phyloP scores from a whole-genome alignment of 2,329 filamentous ascomycete genomes.

The Lasiodiplodia gonubiensis region DNA sequence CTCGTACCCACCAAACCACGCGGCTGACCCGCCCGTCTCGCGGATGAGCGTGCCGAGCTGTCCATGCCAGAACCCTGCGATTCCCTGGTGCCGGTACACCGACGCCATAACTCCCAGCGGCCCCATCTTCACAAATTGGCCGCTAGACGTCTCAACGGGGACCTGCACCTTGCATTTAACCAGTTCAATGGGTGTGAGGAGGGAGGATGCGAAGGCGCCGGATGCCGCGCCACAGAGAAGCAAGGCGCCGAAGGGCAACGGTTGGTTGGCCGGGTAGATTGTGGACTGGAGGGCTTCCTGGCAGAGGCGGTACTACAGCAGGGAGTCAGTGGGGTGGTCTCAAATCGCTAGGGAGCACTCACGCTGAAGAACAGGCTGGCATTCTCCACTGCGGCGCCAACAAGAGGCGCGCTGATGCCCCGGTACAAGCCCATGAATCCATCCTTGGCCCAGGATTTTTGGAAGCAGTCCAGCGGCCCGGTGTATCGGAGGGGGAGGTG shows the following conservation, averaged over 20 bases:
- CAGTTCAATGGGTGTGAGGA: conserved; percentile 93
- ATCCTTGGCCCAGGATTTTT: conserved; percentile 79
- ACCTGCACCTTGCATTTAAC: conserved; percentile 99
- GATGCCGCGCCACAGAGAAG: conserved; percentile 83
- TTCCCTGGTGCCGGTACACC: conserved; percentile 80
- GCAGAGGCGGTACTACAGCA: conserved; percentile 51
- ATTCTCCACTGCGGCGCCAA: conserved; percentile 90
- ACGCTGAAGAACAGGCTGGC: conserved; percentile 89
- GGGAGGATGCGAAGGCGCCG: conserved; percentile 85
- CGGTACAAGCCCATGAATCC: conserved; percentile 85
- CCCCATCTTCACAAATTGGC: conserved; percentile 54
- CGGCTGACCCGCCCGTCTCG: conserved; percentile 89
- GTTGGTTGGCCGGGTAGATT: conserved; percentile 60
- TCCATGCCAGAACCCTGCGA: conserved; percentile 91
- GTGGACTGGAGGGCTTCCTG: conserved; percentile 68
- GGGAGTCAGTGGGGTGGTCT: conserved; percentile 33
- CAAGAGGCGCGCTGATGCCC: conserved; percentile 87
- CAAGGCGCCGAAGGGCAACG: conserved; percentile 76
- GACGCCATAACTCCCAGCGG: conserved; percentile 75
- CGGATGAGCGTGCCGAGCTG: conserved; percentile 92
- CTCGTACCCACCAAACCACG: conserved; percentile 79
- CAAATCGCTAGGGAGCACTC: conserved; percentile 31
- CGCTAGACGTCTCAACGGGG: conserved; percentile 53
- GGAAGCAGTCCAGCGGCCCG: conserved; percentile 92
- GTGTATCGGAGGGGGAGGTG: conserved; percentile 79